These are phyloP conservation scores for Gracilaria vermiculophylla DNA, from an alignment of 23 red algal species.

Conservation along the genomic window DNA sequence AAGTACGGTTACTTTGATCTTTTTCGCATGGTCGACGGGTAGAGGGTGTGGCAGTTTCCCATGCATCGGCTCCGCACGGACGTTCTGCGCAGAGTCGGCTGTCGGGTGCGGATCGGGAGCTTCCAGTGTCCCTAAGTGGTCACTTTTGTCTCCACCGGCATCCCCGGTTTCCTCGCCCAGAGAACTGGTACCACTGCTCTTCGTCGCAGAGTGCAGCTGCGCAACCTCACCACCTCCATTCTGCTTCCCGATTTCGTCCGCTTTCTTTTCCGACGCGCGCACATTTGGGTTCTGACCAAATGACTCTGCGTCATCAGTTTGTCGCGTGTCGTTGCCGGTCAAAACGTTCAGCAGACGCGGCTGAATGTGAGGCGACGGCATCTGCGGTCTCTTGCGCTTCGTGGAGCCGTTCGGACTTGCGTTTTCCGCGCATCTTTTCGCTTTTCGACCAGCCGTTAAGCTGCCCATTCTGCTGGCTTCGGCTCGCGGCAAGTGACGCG, in stretches of 20 bases:
- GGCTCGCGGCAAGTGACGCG: too few species aligned
- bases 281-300: neutral
- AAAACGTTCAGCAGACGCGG: neutral
- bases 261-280: neutral
- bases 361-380: neutral
- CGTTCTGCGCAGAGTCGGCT: neutral
- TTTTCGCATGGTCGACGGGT: constrained; percentile 37
- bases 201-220: too few species aligned
- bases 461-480: neutral
- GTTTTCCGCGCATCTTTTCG: neutral
- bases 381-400: neutral
- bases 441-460: neutral
- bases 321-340: neutral
- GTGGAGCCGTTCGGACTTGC: neutral
- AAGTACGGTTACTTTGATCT: constrained; percentile 77
- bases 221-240: too few species aligned
- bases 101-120: too few species aligned
- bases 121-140: too few species aligned
- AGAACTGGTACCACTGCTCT: too few species aligned
- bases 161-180: too few species aligned
- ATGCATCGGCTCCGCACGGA: neutral
- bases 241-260: too few species aligned
- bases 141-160: too few species aligned
- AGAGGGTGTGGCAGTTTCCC: neutral
- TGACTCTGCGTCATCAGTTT: neutral